A percentile compares a stretch with the other conserved stretches of the same genome.
phyloP scores from a whole-genome alignment of 2,329 filamentous ascomycete genomes.

The Calonectria fujianensis region DNA sequence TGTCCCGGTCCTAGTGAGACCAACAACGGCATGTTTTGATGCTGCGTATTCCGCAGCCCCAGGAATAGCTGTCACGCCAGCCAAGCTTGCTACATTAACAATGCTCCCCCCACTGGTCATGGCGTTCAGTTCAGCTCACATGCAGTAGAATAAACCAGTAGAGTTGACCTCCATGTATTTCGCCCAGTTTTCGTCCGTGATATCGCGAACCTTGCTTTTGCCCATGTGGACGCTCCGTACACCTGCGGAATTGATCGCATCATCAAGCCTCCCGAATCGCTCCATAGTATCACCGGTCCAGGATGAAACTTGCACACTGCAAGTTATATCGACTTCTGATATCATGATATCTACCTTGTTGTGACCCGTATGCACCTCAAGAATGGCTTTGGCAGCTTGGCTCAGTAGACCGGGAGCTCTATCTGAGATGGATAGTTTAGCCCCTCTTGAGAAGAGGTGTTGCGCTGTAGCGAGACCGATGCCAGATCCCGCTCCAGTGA shows the following conservation, averaged over 20 bases:
- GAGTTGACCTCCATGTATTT: background rate
- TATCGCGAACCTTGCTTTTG: background rate
- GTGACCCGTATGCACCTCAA: too few relatives aligned
- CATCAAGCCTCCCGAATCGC: background rate
- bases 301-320: background rate
- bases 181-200: background rate
- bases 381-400: too few relatives aligned
- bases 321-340: background rate
- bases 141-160: background rate
- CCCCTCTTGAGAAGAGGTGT: too few relatives aligned
- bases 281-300: background rate
- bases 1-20: background rate
- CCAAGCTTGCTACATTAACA: background rate
- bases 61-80: background rate
- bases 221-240: background rate
- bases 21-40: background rate
- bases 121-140: background rate
- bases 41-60: background rate
- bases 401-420: too few relatives aligned
- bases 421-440: too few relatives aligned
- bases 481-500: too few relatives aligned
- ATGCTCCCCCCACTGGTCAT: background rate
- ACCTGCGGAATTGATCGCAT: background rate
- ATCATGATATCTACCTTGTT: background rate
- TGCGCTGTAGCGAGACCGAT: too few relatives aligned